Conservation (phyloP, 805 yeast genomes). For the Wickerhamomyces bisporus region DNA sequence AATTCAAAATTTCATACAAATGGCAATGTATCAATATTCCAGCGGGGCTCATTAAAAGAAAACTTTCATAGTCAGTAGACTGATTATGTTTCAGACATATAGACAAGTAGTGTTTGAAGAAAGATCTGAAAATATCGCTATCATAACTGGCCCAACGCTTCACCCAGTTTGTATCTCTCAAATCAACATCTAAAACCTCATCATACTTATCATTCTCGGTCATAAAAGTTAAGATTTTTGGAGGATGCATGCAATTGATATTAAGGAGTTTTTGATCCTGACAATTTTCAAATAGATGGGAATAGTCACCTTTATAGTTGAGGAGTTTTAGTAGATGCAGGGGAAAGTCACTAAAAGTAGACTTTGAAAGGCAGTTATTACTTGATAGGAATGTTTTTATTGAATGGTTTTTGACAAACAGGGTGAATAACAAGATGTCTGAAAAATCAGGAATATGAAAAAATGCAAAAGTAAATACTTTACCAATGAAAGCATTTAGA, state of each 20-base stretch:
- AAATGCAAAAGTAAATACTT: constrained; percentile 53
- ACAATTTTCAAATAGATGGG: background rate
- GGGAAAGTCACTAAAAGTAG: background rate
- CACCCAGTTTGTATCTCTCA: constrained; percentile 55
- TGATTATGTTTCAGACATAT: background rate
- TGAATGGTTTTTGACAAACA: constrained; percentile 47
- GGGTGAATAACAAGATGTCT: constrained; percentile 47
- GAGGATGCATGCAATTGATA: constrained; percentile 35
- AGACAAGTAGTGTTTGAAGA: constrained; percentile 50
- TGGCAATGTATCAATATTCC: constrained; percentile 20
- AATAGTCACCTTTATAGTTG: constrained; percentile 17
- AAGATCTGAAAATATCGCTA: constrained; percentile 54
- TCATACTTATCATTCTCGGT: constrained; percentile 22
- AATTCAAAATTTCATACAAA: constrained; percentile 16
- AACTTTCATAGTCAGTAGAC: constrained; percentile 3
- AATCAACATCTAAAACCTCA: constrained; percentile 40
- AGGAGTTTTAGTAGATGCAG: constrained; percentile 11
- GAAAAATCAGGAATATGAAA: constrained; percentile 44
- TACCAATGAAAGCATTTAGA: constrained; percentile 47
- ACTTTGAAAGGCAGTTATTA: background rate
- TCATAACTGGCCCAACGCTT: constrained; percentile 54
- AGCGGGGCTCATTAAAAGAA: constrained; percentile 17
- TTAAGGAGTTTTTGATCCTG: constrained; percentile 27
- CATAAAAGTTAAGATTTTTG: constrained; percentile 19
- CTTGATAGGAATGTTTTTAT: constrained; percentile 26